phyloP scores from a whole-genome alignment of 139 green algal genomes.

The Chlamydomonas schloesseri region DNA sequence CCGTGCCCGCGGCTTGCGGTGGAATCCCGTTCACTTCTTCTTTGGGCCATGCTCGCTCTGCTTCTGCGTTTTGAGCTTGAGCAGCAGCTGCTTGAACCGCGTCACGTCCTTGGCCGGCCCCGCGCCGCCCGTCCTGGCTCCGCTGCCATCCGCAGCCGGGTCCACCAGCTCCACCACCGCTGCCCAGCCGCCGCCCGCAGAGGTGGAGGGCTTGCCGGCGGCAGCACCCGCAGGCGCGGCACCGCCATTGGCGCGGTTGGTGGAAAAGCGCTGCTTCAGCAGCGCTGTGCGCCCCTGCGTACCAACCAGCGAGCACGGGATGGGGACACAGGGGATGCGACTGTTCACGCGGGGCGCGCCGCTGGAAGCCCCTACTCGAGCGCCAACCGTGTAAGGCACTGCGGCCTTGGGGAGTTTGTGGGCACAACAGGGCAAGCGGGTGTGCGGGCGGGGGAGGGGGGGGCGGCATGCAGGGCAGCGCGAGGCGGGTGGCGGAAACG shows the following conservation, averaged over 20 bases:
- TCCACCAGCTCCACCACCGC: constrained; percentile 35
- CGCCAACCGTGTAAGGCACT: too few species aligned
- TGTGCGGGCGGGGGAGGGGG: too few species aligned
- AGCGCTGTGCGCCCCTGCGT: constrained; percentile 2
- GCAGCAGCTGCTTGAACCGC: constrained; percentile 9
- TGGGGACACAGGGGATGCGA: not conserved
- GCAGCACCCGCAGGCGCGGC: not conserved
- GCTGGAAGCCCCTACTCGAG: too few species aligned
- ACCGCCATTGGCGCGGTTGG: not conserved
- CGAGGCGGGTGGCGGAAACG: too few species aligned
- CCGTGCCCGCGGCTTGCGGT: too few species aligned
- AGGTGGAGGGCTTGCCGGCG: too few species aligned
- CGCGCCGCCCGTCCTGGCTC: not conserved
- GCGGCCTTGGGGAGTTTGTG: too few species aligned
- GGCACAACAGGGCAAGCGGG: too few species aligned
- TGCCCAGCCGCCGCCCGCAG: not conserved
- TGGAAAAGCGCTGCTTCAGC: constrained; percentile 32
- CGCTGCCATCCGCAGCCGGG: not conserved
- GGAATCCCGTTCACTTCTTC: not conserved
- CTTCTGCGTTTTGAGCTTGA: constrained; percentile 6
- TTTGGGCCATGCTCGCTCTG: not conserved
- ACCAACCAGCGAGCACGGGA: too few species aligned
- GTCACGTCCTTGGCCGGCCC: not conserved
- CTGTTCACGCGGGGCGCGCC: too few species aligned
- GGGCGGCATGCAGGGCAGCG: too few species aligned